These are phyloP conservation scores for Bruguiera gymnorhiza DNA, from an alignment of 345 rosid species.

Conservation along the genomic window DNA sequence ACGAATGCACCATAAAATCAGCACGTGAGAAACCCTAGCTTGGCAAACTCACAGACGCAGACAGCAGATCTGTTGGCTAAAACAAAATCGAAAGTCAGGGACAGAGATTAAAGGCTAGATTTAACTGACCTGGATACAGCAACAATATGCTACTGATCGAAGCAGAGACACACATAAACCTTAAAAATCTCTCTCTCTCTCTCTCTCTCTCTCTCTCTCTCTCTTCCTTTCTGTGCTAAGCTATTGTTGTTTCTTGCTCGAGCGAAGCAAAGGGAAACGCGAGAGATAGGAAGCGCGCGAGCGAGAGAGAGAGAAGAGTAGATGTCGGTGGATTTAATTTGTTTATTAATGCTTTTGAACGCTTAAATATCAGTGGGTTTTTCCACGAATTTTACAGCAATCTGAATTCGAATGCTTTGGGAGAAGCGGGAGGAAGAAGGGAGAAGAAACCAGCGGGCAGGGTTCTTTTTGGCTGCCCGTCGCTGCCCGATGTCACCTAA, in stretches of 20 bases:
- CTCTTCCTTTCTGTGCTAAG: neutral
- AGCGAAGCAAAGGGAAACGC: neutral
- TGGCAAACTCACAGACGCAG: neutral
- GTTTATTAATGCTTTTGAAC: too few relatives aligned
- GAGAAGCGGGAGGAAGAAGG: constrained; percentile 59
- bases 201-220: constrained; percentile 4
- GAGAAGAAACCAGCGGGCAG: neutral
- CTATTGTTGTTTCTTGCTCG: constrained; percentile 6
- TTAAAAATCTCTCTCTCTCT: constrained; percentile 13
- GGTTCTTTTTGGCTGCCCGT: neutral
- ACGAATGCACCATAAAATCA: neutral
- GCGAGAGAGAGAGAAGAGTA: neutral
- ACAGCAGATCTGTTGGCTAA: neutral
- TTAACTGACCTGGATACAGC: constrained; percentile 21
- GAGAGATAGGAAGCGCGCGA: too few relatives aligned
- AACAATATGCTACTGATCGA: neutral
- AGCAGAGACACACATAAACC: constrained; percentile 2
- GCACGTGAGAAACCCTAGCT: constrained; percentile 10
- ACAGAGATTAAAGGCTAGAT: neutral
- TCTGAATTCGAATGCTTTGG: constrained; percentile 47
- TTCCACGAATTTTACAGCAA: neutral
- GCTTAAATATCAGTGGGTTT: too few relatives aligned
- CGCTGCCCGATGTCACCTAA: neutral
- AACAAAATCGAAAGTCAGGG: neutral
- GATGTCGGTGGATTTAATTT: too few relatives aligned